Base-by-base conservation (phyloP, 352 stramenopile species). In the Phytopythium montanum region DNA sequence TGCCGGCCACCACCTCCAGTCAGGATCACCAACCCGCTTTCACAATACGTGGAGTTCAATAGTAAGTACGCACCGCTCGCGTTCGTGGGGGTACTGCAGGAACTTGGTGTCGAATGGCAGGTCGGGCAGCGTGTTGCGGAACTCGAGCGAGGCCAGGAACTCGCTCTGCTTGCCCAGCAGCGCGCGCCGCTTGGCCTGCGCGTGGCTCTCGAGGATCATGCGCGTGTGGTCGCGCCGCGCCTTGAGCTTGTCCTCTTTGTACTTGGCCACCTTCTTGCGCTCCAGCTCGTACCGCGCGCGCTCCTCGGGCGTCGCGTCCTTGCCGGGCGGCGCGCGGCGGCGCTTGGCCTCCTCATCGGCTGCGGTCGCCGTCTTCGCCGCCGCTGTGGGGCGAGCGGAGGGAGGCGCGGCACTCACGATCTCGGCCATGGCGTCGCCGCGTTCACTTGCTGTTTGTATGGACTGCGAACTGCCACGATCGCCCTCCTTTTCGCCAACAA, bases 241-340 rank as follows among this genome's bases (percentile, higher is more conserved):
- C 60, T 90, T 91, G 50, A 94, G 81, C 59, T 94, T 94, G 71
- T 94, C 85, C 54, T 94, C 85, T 61, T 94, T 94, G 68, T 94
- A 94, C 68, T 94, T 94, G 53, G 83, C 79, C 49, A 94, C 79
- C 50, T 93, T 92, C 68, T 92, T 92, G 59, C 85, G 85, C 68
- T 94, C 85, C 46, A 94, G 69, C 56, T 92, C 79, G 56, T 93
- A 93, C 62, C 77, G 77, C n/a, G 80, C 81, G 51, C 80, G 77
- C 61, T 94, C 85, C 42, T 90, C 82, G 0, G 79, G 49, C 21
- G 73, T 84, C 34, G 77, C 81, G 51, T 86, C 75, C 44, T 71
- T 75, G 8, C 79, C 73, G 2, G 80, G 80, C 5, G 78, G 70
- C 5, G 64, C 79, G 48, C 79, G 79, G 26, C 73, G 71, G 38